These are phyloP conservation scores for Aspergillus bertholletiae DNA, from an alignment of 495 filamentous ascomycete genomes.

Conservation along the genomic window DNA sequence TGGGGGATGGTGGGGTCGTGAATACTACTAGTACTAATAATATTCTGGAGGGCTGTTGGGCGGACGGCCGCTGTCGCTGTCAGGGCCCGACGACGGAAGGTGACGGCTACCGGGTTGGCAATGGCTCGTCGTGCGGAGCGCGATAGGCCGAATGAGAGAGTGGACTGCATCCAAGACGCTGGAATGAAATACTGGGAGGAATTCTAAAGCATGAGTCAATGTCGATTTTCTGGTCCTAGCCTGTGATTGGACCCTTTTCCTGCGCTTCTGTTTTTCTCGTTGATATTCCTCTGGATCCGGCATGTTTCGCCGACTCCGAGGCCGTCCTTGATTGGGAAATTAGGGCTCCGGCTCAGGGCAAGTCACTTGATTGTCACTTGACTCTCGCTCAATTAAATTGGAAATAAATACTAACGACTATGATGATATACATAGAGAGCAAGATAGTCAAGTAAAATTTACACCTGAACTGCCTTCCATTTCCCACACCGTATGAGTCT, in stretches of 20 bases:
- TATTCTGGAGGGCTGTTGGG: slow-evolving; percentile 28
- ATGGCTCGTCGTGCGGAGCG: slow-evolving; percentile 24
- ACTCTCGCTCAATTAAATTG: no score
- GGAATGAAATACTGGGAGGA: neutral
- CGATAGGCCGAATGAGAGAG: slow-evolving; percentile 8
- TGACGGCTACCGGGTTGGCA: slow-evolving; percentile 12
- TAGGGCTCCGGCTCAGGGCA: slow-evolving; percentile 7
- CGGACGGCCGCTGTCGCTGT: slow-evolving; percentile 18
- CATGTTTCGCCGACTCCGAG: slow-evolving; percentile 3
- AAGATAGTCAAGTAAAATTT: neutral
- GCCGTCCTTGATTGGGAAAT: neutral
- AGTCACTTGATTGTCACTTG: neutral
- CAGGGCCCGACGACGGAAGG: slow-evolving; percentile 11
- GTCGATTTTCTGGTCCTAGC: neutral
- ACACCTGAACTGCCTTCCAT: no score
- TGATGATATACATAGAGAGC: neutral
- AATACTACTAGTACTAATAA: slow-evolving; percentile 8
- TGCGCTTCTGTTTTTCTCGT: neutral
- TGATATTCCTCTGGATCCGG: neutral
- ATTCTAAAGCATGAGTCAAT: neutral
- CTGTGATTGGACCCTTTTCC: neutral
- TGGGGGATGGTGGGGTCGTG: slow-evolving; percentile 39
- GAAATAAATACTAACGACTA: neutral
- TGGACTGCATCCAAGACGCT: neutral
- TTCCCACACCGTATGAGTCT: no score